Evolutionary conservation across 202 grass and related monocot genomes (phyloP).

Genomic region (Thinopyrum obtusiflorum): DNA sequence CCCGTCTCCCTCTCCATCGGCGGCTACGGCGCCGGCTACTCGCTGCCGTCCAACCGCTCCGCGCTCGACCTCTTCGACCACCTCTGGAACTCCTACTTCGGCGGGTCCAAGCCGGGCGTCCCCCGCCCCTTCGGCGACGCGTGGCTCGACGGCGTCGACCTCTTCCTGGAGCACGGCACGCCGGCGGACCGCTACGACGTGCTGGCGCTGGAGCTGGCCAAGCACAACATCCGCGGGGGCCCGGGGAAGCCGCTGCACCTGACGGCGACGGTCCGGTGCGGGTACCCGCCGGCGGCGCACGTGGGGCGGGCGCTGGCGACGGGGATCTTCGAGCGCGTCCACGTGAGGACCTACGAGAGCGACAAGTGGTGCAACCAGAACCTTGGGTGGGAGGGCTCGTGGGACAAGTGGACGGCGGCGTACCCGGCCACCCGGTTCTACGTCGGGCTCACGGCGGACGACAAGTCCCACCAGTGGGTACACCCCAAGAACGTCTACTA

Average conservation of each 20-base stretch:
- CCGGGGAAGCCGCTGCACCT: conserved; percentile 12
- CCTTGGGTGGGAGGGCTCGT: not conserved
- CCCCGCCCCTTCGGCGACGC: conserved; percentile 32
- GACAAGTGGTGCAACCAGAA: not conserved
- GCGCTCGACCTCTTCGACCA: conserved; percentile 28
- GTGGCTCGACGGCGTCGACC: conserved; percentile 39
- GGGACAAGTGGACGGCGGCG: conserved; percentile 14
- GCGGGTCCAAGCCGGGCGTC: not conserved
- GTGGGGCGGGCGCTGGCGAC: not conserved
- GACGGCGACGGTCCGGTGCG: conserved; percentile 10
- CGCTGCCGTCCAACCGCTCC: not conserved
- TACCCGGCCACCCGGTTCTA: conserved; percentile 5
- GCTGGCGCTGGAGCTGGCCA: conserved; percentile 18
- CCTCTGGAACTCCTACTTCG: conserved; percentile 43
- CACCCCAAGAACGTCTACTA: conserved; percentile 21
- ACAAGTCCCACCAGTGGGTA: not conserved
- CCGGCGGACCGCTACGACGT: not conserved
- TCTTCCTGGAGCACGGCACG: conserved; percentile 22
- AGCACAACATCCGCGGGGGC: conserved; percentile 28
- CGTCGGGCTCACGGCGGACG: conserved; percentile 1
- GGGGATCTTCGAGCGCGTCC: conserved; percentile 13
- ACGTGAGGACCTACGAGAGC: conserved; percentile 3
- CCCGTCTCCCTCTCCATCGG: conserved; percentile 33
- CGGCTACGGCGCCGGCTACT: conserved; percentile 24
- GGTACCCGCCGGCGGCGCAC: not conserved